These are phyloP conservation scores for Didymella exigua DNA, from an alignment of 2,329 filamentous ascomycete species.

Conservation along the genomic window DNA sequence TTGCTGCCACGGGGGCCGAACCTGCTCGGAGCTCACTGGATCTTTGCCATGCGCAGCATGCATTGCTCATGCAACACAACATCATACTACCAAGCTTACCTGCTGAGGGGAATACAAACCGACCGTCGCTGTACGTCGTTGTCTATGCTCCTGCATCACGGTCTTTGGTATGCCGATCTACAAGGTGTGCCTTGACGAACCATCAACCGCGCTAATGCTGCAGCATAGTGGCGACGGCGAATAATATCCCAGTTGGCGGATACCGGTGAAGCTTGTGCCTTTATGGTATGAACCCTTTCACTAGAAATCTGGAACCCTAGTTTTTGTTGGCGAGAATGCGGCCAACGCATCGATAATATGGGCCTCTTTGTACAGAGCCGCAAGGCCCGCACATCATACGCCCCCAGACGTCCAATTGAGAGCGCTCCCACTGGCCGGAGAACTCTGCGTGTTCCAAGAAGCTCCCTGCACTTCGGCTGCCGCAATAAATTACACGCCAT, in stretches of 20 bases:
- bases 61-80: conserved; percentile 17
- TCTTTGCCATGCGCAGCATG: conserved; percentile 28
- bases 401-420: conserved; percentile 46
- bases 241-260: conserved; percentile 38
- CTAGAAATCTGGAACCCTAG: conserved; percentile 48
- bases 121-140: conserved; percentile 39
- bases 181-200: conserved; percentile 44
- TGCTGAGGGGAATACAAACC: conserved; percentile 35
- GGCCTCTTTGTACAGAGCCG: conserved; percentile 53
- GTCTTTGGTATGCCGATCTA: conserved; percentile 43
- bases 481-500: conserved; percentile 50
- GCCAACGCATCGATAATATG: conserved; percentile 83
- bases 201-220: conserved; percentile 44
- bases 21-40: conserved; percentile 26
- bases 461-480: conserved; percentile 48
- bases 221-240: conserved; percentile 46
- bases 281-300: conserved; percentile 43
- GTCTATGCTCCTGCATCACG: conserved; percentile 42
- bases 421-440: conserved; percentile 62
- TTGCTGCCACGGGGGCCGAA: conserved; percentile 37
- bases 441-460: conserved; percentile 46
- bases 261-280: conserved; percentile 48
- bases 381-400: conserved; percentile 49
- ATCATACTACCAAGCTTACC: conserved; percentile 43
- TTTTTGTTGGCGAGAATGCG: conserved; percentile 78